Evolutionary conservation across 2,329 filamentous ascomycete genomes (phyloP), one percentile per base, ranked within the genome.

Genomic region (Exophiala dermatitidis): DNA sequence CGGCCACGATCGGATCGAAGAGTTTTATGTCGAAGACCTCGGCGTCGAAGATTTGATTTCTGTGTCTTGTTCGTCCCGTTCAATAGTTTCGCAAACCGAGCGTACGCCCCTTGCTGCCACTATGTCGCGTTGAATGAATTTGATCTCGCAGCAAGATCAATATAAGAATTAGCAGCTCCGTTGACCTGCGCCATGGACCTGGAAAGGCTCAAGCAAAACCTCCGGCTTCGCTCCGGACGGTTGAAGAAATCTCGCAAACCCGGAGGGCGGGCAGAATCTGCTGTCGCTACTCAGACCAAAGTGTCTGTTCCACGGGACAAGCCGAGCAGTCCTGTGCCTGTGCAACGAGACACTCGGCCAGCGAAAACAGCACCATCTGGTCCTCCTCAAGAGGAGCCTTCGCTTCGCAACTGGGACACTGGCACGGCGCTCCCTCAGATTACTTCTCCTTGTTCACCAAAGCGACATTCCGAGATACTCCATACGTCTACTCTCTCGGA

Each of bases 201-300:
- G 42, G 61, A 63, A 42, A 46, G 59, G 26, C 53, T 61, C 46
- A 63, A 63, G 52, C 61, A 63, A 52, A 60, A 55, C 44, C 56
- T 63, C n/a, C 58, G 61, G 33, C 50, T 63, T 40, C 59, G 61
- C 19, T 60, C 61, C 34, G 58, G 61, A 5, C 55, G 59, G 36
- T 46, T 49, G 19, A 58, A 58, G 48, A 61, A 59, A 38, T n/a
- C 46, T 30, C 56, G 52, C 38, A 62, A 59, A 38, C 44, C 46
- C n/a, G 34, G 46, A 30, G 43, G 38, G 28, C 49, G 40, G 30
- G 33, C 26, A 5, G 38, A 34, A 28, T 6, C 49, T 9, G 29
- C 19, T 34, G 38, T 42, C 6, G 29, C 19, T 34, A 33, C 41
- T 37, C 31, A 12, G 28, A 7, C 41, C 8, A 48, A 43, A 2